Conservation (phyloP, 225 moss, liverwort and hornwort species). For the Antitrichia curtipendula region DNA sequence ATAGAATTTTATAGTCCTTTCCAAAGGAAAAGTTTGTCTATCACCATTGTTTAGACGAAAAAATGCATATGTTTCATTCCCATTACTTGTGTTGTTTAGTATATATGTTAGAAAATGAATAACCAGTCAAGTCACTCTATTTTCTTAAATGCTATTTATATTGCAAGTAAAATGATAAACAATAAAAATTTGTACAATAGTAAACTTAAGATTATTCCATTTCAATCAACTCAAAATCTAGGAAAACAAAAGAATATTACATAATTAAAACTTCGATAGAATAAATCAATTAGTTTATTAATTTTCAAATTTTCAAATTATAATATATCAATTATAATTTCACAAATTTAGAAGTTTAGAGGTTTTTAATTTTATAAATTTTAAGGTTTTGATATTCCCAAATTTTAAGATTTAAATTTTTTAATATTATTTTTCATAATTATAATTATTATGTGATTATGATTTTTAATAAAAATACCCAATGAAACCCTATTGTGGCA, state of each 20-base stretch:
- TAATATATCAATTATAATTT: not conserved
- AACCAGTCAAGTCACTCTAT: not conserved
- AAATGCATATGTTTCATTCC: not conserved
- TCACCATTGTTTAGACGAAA: not conserved
- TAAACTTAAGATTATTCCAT: too few species aligned
- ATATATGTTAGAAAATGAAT: not conserved
- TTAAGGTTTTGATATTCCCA: too few species aligned
- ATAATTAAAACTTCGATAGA: not conserved
- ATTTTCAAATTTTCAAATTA: not conserved
- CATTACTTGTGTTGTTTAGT: not conserved
- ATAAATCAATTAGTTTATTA: not conserved
- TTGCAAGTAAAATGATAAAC: not conserved
- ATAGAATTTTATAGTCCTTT: too few species aligned
- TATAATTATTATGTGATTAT: not conserved
- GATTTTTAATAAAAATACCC: too few species aligned
- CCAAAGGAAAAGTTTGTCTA: not conserved
- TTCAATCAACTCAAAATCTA: not conserved
- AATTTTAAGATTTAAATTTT: not conserved
- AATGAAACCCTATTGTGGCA: not conserved
- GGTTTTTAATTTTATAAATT: too few species aligned
- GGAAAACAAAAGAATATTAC: fast-evolving
- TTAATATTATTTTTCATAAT: not conserved
- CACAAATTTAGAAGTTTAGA: too few species aligned
- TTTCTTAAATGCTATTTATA: too few species aligned
- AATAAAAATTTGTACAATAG: not conserved